Evolutionary conservation across 2,329 filamentous ascomycete species (phyloP).

Genomic region (Colletotrichum noveboracense): DNA sequence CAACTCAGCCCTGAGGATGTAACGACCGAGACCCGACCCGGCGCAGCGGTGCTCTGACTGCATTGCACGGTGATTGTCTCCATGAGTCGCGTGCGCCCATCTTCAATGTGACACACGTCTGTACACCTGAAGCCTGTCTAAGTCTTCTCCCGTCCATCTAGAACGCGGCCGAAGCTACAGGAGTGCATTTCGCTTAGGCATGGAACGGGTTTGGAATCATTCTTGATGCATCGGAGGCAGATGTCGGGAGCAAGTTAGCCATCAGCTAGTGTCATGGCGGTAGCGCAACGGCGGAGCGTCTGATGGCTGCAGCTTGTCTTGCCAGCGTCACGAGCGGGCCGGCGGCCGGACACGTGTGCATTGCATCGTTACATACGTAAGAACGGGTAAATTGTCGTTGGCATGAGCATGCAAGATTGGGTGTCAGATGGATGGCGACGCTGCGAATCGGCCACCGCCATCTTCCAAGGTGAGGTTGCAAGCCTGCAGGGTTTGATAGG

Average conservation of each 20-base stretch:
- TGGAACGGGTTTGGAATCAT: conserved; percentile 1
- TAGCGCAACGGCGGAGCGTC: not conserved
- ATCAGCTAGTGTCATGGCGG: not conserved
- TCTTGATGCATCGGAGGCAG: not conserved
- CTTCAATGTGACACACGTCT: not conserved
- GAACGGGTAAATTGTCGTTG: fast-evolving
- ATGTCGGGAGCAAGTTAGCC: not conserved
- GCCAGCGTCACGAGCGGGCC: not conserved
- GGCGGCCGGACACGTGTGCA: not conserved
- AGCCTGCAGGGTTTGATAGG: no score
- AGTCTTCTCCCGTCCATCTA: conserved; percentile 10
- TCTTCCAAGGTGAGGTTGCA: not conserved
- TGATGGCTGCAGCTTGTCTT: not conserved
- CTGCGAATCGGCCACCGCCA: not conserved
- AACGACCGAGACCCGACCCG: not conserved
- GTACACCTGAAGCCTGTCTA: not conserved
- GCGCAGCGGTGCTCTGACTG: not conserved
- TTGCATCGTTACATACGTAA: not conserved
- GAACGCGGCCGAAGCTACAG: not conserved
- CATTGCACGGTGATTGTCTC: not conserved
- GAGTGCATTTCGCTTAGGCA: not conserved
- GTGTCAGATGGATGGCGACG: not conserved
- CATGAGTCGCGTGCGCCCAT: not conserved
- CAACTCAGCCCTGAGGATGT: not conserved
- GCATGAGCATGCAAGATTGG: not conserved